Conservation (phyloP, 495 filamentous ascomycete species). For the Xylona heveae region DNA sequence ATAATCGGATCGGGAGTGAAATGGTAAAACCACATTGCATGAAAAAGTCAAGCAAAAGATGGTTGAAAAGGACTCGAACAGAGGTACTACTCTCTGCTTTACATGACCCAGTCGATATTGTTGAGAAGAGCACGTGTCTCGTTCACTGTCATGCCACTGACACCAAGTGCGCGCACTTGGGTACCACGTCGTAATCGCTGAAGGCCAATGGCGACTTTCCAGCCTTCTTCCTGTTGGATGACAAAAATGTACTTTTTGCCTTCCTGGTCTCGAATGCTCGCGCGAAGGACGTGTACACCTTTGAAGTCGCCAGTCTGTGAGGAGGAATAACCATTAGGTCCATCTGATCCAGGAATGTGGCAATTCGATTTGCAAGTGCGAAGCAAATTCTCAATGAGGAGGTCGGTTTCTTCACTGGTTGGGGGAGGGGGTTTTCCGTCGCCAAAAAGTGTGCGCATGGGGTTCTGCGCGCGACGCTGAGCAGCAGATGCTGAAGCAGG, state of each 20-base stretch:
- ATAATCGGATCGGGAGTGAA: too few relatives aligned
- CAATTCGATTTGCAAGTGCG: slow-evolving; percentile 41
- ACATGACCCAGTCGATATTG: slow-evolving; percentile 6
- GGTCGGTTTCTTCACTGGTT: slow-evolving; percentile 36
- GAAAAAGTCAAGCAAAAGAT: too few relatives aligned
- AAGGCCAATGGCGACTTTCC: slow-evolving; percentile 78
- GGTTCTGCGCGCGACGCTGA: background rate
- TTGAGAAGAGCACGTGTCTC: slow-evolving; percentile 8
- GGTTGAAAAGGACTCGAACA: too few relatives aligned
- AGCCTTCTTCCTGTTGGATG: slow-evolving; percentile 60
- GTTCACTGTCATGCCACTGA: slow-evolving; percentile 16
- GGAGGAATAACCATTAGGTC: slow-evolving; percentile 1
- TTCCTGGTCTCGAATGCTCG: slow-evolving; percentile 64
- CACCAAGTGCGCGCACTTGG: slow-evolving; percentile 25
- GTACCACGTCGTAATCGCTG: slow-evolving; percentile 50
- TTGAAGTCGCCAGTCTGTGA: slow-evolving; percentile 31
- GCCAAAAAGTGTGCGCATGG: slow-evolving; percentile 8
- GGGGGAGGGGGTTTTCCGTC: slow-evolving; percentile 19
- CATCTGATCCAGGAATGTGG: slow-evolving; percentile 11
- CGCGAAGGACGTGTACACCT: slow-evolving; percentile 60
- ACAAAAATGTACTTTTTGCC: slow-evolving; percentile 70
- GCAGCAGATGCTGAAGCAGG: slow-evolving; percentile 3
- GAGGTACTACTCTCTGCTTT: too few relatives aligned
- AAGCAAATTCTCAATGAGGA: slow-evolving; percentile 32
- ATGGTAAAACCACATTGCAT: too few relatives aligned